A percentile compares a stretch with the other conserved stretches of the same genome.
Conservation (phyloP, 306 rosid species). For the Vigna unguiculata region DNA sequence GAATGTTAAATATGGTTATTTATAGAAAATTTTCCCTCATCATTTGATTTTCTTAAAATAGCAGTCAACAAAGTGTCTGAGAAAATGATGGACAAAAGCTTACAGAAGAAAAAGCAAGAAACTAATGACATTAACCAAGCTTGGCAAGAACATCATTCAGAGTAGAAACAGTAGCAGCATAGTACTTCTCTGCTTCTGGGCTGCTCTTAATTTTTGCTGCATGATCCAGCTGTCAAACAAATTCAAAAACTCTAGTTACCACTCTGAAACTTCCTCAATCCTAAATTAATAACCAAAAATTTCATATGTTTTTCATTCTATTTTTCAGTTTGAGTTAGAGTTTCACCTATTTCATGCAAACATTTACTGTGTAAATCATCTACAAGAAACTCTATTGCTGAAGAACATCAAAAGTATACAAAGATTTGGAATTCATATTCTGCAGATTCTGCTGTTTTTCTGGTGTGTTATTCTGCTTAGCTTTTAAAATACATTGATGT, state of each 20-base stretch:
- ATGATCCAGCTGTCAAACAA: constrained; percentile 74
- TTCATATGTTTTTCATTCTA: neutral
- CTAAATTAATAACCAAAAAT: neutral
- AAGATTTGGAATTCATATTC: neutral
- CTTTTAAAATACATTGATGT: too few relatives aligned
- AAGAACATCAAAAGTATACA: neutral
- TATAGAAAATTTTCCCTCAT: constrained; percentile 42
- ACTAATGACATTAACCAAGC: constrained; percentile 65
- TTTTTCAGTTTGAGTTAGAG: neutral
- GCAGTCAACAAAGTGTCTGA: constrained; percentile 54
- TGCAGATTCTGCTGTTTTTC: too few relatives aligned
- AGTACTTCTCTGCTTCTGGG: constrained; percentile 92
- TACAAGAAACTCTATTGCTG: neutral
- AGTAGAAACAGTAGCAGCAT: constrained; percentile 71
- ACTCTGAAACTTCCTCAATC: neutral
- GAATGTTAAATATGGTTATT: constrained; percentile 34
- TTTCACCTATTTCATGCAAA: neutral
- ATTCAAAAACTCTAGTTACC: neutral
- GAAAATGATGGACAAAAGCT: constrained; percentile 48
- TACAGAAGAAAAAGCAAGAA: constrained; percentile 58
- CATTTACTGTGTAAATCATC: neutral
- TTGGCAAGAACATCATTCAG: constrained; percentile 86
- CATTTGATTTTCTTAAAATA: constrained; percentile 56
- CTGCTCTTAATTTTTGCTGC: constrained; percentile 94
- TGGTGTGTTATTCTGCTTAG: too few relatives aligned